These are phyloP conservation scores for Penicillium aurantiogriseum DNA, from an alignment of 2,329 filamentous ascomycete genomes.

Conservation along the genomic window DNA sequence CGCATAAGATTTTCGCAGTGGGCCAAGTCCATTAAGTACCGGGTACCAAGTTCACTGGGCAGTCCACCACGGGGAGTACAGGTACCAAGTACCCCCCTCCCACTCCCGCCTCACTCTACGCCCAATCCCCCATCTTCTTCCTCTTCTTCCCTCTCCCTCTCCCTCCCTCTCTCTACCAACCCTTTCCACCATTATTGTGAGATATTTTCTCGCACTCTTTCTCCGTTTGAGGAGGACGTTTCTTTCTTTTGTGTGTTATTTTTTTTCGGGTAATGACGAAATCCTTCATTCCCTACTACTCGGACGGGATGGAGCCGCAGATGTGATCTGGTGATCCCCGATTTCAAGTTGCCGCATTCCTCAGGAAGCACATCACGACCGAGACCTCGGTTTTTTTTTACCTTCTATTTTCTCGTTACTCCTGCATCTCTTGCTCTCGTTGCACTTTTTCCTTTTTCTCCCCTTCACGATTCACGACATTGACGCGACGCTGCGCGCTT, in stretches of 20 bases:
- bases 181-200: constrained; percentile 17
- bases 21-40: constrained; percentile 8
- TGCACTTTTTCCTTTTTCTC: constrained; percentile 16
- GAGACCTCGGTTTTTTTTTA: constrained; percentile 18
- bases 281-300: constrained; percentile 19
- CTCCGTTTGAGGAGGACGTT: constrained; percentile 3
- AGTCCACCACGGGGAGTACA: neutral
- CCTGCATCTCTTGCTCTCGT: constrained; percentile 16
- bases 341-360: constrained; percentile 27
- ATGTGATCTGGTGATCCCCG: constrained; percentile 29
- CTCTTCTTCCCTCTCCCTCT: constrained; percentile 7
- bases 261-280: constrained; percentile 20
- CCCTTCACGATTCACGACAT: constrained; percentile 24
- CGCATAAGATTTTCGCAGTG: constrained; percentile 14
- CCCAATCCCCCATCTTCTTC: constrained; percentile 14
- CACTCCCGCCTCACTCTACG: constrained; percentile 8
- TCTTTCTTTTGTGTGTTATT: constrained; percentile 21
- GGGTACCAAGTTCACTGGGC: constrained; percentile 13
- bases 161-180: constrained; percentile 12
- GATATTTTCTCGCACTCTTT: constrained; percentile 5
- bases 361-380: constrained; percentile 11
- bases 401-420: neutral
- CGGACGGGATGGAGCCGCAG: constrained; percentile 25
- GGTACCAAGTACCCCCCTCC: constrained; percentile 14
- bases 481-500: constrained; percentile 18